Evolutionary conservation across 345 rosid species (phyloP).

Genomic region (Camelina laxa): DNA sequence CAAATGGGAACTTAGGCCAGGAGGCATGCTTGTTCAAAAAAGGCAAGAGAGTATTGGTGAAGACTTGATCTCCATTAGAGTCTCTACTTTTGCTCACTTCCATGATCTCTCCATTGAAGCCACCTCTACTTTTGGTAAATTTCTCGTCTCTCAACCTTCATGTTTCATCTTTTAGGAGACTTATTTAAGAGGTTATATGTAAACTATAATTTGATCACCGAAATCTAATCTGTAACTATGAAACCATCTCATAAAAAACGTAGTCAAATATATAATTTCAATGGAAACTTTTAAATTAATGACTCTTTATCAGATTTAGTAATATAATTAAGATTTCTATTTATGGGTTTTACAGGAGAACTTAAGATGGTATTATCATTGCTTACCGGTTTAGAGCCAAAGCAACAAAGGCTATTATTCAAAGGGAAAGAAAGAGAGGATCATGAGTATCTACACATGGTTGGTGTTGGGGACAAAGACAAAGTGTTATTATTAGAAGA

Average conservation of each 20-base stretch:
- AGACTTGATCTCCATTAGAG: constrained; percentile 65
- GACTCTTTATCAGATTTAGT: not conserved
- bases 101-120: constrained; percentile 79
- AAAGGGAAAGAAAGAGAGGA: constrained; percentile 93
- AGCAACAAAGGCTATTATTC: constrained; percentile 82
- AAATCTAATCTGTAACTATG: not conserved
- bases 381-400: constrained; percentile 73
- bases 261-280: not conserved
- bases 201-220: not conserved
- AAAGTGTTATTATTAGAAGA: constrained; percentile 79
- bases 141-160: not conserved
- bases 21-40: constrained; percentile 94
- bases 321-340: not conserved
- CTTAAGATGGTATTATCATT: constrained; percentile 77
- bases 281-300: not conserved
- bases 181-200: not conserved
- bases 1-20: constrained; percentile 90
- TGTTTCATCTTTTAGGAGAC: not conserved
- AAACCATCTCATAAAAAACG: too few species aligned
- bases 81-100: constrained; percentile 69
- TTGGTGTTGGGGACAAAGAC: constrained; percentile 86
- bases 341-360: constrained; percentile 60
- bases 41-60: constrained; percentile 56
- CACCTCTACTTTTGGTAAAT: constrained; percentile 87
- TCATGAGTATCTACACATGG: constrained; percentile 83